Conservation (phyloP, 1,284 basidiomycete genomes). For the Rhodotorula sp. region DNA sequence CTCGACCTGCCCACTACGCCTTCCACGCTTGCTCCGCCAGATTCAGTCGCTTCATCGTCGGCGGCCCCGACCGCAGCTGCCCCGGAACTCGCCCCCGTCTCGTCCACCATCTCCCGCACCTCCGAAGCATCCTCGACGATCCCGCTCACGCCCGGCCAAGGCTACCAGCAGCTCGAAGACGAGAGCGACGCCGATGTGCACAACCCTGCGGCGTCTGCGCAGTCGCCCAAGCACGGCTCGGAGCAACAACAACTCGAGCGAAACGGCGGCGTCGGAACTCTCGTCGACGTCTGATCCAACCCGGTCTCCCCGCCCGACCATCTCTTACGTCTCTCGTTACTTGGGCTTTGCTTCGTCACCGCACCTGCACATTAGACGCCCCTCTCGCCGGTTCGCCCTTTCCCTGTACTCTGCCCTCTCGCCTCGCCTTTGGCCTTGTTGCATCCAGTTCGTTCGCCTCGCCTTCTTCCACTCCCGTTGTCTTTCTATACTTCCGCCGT, state of each 20-base stretch:
- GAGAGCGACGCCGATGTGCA: not conserved
- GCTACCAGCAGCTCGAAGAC: not conserved
- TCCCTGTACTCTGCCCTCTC: no score
- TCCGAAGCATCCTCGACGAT: slow-evolving; percentile 6
- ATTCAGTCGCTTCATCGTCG: not conserved
- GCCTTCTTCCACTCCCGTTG: not conserved
- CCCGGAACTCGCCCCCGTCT: not conserved
- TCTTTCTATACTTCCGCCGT: not conserved
- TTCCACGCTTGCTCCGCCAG: not conserved
- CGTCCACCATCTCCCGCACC: not conserved
- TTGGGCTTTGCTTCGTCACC: no score
- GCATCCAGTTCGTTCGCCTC: no score
- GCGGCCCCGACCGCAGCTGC: not conserved
- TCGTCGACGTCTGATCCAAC: slow-evolving; percentile 2
- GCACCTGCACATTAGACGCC: no score
- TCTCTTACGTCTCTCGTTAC: no score
- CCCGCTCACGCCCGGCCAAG: slow-evolving; percentile 14
- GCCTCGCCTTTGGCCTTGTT: no score
- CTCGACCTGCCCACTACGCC: slow-evolving; percentile 7
- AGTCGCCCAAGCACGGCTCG: not conserved
- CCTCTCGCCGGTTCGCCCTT: no score
- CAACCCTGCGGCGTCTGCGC: no score
- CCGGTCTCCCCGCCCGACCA: not conserved
- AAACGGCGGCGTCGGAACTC: not conserved
- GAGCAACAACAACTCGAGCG: slow-evolving; percentile 5